Evolutionary conservation across 352 stramenopile species (phyloP), one percentile per base, ranked within the genome.

Genomic region (Phytophthora idaei): DNA sequence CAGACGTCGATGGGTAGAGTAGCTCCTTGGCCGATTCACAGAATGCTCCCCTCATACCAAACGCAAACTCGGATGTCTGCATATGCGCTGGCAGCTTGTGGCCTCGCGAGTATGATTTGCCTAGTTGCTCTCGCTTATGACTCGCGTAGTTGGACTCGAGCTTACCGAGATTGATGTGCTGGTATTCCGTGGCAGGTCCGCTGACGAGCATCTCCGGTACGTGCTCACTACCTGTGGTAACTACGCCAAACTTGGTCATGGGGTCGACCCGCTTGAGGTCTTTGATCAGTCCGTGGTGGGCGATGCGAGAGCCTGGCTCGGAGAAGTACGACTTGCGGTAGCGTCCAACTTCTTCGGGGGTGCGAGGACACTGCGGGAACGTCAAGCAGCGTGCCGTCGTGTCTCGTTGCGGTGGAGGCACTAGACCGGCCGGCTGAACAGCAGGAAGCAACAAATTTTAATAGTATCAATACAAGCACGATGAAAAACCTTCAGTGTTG

Each of bases 241-340:
- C 74, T 8, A 92, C 60, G 17, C 86, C 86, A 15, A 80, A 92
- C 65, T 92, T 94, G 44, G 75, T 79, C 47, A 75, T 61, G 27
- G 80, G 81, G 31, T 92, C 73, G 48, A 90, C 74, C 21, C 59
- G 57, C 64, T 92, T 90, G 53, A 92, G 71, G 66, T 94, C 87
- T 47, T 94, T 87, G 61, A 94, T 82, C 25, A 94, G 72, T 11
- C 89, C 89, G 10, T 80, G 82, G 57, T 96, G 89, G 2, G 83
- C 83, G 58, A 96, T 89, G 29, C 83, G 80, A 31, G 83, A 61
- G 21, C 85, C 87, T 0, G 89, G 84, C 57, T 93, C 87, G 39
- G 75, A 75, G 50, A 95, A 94, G 70, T 94, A 94, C 53, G 87
- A 95, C 71, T 93, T 93, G 60, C 87, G 85, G 71, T 78, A 95